Evolutionary conservation across 495 filamentous ascomycete species (phyloP).

Genomic region (Apiosordaria backusii): DNA sequence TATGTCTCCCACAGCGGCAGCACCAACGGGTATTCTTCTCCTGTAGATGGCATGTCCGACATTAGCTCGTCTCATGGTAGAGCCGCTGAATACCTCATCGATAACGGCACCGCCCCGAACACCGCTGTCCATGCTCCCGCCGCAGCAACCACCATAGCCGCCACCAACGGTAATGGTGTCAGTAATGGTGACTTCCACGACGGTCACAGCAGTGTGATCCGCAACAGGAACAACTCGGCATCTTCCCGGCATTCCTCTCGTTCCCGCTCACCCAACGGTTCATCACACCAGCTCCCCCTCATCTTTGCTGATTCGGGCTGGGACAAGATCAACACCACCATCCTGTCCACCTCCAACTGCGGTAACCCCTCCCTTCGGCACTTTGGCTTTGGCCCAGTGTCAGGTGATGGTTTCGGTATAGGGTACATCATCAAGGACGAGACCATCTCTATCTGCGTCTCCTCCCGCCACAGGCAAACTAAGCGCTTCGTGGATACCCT

Average conservation of each 20-base stretch:
- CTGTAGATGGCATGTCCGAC: slow-evolving; percentile 48
- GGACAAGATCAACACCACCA: slow-evolving; percentile 93
- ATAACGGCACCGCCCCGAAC: slow-evolving; percentile 24
- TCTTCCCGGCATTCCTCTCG: slow-evolving; percentile 38
- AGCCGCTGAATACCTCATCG: slow-evolving; percentile 37
- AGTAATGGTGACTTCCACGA: too few relatives aligned
- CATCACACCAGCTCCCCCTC: slow-evolving; percentile 55
- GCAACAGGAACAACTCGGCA: slow-evolving; percentile 25
- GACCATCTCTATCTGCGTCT: slow-evolving; percentile 83
- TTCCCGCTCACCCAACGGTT: not conserved
- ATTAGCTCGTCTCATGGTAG: slow-evolving; percentile 52
- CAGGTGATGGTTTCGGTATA: slow-evolving; percentile 92
- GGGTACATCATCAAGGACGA: slow-evolving; percentile 99
- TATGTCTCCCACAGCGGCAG: slow-evolving; percentile 50
- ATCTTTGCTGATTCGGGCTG: slow-evolving; percentile 88
- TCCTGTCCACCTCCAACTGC: slow-evolving; percentile 96
- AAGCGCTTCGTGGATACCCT: slow-evolving; percentile 83
- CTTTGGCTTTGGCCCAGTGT: slow-evolving; percentile 94
- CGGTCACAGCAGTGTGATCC: slow-evolving; percentile 4
- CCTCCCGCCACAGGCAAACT: slow-evolving; percentile 89
- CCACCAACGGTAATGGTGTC: slow-evolving; percentile 24
- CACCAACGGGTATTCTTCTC: slow-evolving; percentile 57
- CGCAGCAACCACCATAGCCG: slow-evolving; percentile 24
- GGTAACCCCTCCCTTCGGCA: slow-evolving; percentile 95
- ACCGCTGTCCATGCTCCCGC: slow-evolving; percentile 36